Evolutionary conservation across 768 basidiomycete species (phyloP).

Genomic region (Tylopilus balloui): DNA sequence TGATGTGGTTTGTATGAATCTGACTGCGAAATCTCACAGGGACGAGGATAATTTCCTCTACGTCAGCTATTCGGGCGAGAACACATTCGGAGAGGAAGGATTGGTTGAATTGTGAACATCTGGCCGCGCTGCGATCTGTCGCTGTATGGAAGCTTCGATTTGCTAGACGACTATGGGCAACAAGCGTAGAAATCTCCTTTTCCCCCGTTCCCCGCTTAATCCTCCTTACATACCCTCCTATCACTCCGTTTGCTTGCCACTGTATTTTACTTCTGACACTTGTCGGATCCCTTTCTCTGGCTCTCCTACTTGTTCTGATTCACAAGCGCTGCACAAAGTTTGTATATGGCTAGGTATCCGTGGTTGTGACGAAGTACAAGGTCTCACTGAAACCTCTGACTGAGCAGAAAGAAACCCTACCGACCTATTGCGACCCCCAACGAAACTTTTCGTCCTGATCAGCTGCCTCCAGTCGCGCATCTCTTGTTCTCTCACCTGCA

Average conservation of each 20-base stretch:
- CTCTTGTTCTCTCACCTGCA: too few species aligned
- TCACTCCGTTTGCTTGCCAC: conserved; percentile 20
- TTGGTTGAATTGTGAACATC: conserved; percentile 32
- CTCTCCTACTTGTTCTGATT: conserved; percentile 12
- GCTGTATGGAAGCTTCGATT: conserved; percentile 18
- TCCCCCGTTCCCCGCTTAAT: conserved; percentile 10
- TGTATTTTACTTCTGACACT: conserved; percentile 27
- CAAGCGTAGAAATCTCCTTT: conserved; percentile 19
- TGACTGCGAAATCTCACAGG: conserved; percentile 43
- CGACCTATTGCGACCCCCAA: too few species aligned
- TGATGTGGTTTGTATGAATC: conserved; percentile 9
- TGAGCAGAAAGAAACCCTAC: too few species aligned
- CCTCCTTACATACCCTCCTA: conserved; percentile 26
- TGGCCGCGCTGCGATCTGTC: conserved; percentile 20
- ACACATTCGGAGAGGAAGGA: conserved; percentile 70
- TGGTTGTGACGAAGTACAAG: not conserved
- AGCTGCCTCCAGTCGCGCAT: not conserved
- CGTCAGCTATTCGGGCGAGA: conserved; percentile 98
- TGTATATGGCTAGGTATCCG: conserved; percentile 18
- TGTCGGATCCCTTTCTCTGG: conserved; percentile 1
- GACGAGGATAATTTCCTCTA: conserved; percentile 99
- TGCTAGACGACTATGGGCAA: conserved; percentile 29
- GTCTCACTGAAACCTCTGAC: too few species aligned
- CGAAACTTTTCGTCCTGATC: not conserved
- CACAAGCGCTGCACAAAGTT: conserved; percentile 19